Base-by-base conservation (phyloP, 257 asterid genomes). In the Ilex aquifolium region DNA sequence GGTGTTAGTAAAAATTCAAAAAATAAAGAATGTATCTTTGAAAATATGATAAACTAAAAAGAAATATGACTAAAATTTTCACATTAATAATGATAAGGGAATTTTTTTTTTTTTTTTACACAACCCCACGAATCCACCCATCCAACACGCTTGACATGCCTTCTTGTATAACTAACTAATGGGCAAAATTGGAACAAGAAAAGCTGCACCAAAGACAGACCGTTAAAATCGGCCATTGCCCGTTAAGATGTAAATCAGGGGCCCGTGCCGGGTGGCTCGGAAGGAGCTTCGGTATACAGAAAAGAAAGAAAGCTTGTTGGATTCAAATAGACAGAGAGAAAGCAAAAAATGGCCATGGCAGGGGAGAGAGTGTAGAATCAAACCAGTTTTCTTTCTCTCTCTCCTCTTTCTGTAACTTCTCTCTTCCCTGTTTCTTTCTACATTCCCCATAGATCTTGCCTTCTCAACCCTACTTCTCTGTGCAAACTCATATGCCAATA, bases 231-330 rank as follows among this genome's bases (percentile, higher is more conserved):
- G 31, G 44, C 59, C 69, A 66, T 57, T 62, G 48, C 15, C 59
- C 66, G 60, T 40, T 21, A 48, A 56, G 69, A 46, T 15, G 36
- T 55, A 64, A 49, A 64, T 10, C 32, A 32, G 32, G 39, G 32
- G 48, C 32, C 81, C 84, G 94, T 76, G 56, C 71, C 80, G 60
- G 76, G 66, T 75, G 90, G 82, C 73, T 69, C 65, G 72, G 82
- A 78, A 76, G 40, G 69, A 69, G 74, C 69, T 66, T 65, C 52
- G 74, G 70, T 31, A 60, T 10, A 53, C 31, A 6, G 50, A 71
- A 39, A 9, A 56, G 59, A 59, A 52, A 50, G 50, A 60, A 69
- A 53, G 57, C 57, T 53, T 53, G 4, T 7, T 8, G 5, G 10
- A 53, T 46, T 2, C 12, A 46, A 12, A 46, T 7, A 50, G 49